Percentiles rank a stretch among this genome's conserved stretches.
phyloP scores from a whole-genome alignment of 805 yeast species.

The Myxozyma udenii region DNA sequence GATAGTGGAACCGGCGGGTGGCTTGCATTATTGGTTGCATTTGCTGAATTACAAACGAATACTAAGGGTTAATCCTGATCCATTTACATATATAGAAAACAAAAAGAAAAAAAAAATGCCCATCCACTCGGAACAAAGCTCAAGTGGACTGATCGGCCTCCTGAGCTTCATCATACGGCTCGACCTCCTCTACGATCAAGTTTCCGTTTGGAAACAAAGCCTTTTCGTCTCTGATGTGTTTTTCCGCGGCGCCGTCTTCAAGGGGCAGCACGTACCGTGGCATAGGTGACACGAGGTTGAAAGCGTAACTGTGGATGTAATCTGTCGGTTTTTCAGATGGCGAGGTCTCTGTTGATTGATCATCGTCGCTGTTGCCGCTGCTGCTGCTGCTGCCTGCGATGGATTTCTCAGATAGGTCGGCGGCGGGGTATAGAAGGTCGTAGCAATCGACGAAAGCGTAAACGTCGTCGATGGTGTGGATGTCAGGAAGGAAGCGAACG shows the following conservation, averaged over 20 bases:
- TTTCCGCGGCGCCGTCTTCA: conserved; percentile 25
- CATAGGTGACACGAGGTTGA: conserved; percentile 53
- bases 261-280: conserved; percentile 51
- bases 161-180: conserved; percentile 23
- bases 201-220: conserved; percentile 64
- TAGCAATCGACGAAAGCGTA: conserved; percentile 67
- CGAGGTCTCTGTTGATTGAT: conserved; percentile 20
- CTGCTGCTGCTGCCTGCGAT: background rate
- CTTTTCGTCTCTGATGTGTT: conserved; percentile 44
- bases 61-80: too few relatives aligned
- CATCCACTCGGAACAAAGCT: too few relatives aligned
- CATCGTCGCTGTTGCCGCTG: conserved; percentile 28
- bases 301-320: conserved; percentile 49
- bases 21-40: too few relatives aligned
- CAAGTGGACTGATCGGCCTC: too few relatives aligned
- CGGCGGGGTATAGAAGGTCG: conserved; percentile 27
- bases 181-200: conserved; percentile 49
- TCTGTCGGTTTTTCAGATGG: conserved; percentile 39
- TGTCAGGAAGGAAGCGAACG: conserved; percentile 47
- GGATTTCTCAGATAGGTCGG: background rate
- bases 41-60: too few relatives aligned
- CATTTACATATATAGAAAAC: too few relatives aligned
- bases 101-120: too few relatives aligned
- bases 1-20: too few relatives aligned
- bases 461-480: conserved; percentile 54